Conservation (phyloP, 768 basidiomycete species). For the Cubamyces lactineus region DNA sequence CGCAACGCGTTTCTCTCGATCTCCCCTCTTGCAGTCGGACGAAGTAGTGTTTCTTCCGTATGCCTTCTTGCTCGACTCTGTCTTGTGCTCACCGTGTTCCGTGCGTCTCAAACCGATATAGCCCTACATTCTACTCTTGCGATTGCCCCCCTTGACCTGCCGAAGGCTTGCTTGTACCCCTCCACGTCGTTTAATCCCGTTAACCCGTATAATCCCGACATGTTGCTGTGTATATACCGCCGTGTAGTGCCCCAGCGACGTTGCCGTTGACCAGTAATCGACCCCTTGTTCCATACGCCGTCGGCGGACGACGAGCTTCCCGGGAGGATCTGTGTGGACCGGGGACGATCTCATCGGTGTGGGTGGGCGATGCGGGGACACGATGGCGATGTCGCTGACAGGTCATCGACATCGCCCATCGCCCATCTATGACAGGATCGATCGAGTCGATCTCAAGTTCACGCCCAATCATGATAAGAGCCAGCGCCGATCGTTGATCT, state of each 20-base stretch:
- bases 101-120: not conserved
- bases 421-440: slow-evolving; percentile 22
- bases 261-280: not conserved
- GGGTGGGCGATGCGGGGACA: not conserved
- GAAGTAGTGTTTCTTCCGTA: not conserved
- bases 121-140: not conserved
- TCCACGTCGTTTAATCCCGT: not conserved
- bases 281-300: not conserved
- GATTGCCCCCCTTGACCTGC: not conserved
- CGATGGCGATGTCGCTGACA: slow-evolving; percentile 4
- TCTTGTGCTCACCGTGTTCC: not conserved
- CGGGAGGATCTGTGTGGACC: not conserved
- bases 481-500: slow-evolving; percentile 12
- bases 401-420: slow-evolving; percentile 12
- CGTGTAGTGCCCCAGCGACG: not conserved
- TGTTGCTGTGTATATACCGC: slow-evolving; percentile 4
- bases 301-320: not conserved
- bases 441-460: slow-evolving; percentile 19
- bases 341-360: slow-evolving; percentile 10
- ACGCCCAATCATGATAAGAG: slow-evolving; percentile 1
- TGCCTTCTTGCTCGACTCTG: not conserved
- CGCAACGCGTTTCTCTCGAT: not conserved
- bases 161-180: not conserved
- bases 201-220: not conserved
- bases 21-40: slow-evolving; percentile 4